Base-by-base conservation (phyloP, 2,329 filamentous ascomycete species). In the Cladophialophora immunda region DNA sequence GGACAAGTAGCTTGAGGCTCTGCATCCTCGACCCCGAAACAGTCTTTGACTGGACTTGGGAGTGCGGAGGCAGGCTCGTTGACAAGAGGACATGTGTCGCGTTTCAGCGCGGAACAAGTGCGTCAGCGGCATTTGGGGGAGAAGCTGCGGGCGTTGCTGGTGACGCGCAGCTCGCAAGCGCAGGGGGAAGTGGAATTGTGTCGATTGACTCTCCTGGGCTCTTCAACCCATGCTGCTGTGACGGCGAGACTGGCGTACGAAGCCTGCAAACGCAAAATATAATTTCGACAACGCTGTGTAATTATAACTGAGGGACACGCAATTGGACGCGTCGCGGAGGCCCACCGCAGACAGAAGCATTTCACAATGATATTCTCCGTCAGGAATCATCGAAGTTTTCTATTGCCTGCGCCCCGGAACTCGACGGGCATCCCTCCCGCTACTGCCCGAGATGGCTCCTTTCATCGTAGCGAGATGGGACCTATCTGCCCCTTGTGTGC, bases 81-180 rank as follows among this genome's bases (percentile, higher is more conserved):
- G 66, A 36, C 66, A 66, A 64, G 61, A 45, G 58, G 67, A 67
- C 59, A 68, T 50, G 67, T 64, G 69, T 69, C 67, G 69, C 69
- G 69, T 71, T 68, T 66, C 59, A 57, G 62, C 67, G 67, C 67
- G 69, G 62, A 69, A 50, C 58, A 47, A 53, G 36, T 71, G 69
- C 69, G 69, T 71, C 69, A 71, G 67, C 67, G 67, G 67, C 69
- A 71, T 71, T 64, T 64, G 67, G 50, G 61, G 58, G 30, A 55
- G 50, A 22, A 22, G 25, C 27, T 30, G 41, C 22, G n/a, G 45
- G 58, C 58, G 58, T 38, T 19, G 25, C 45, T 54, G 47, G 41
- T 19, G n/a, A 15, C 50, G 19, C 22, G 19, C 45, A 50, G 45
- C 45, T 50, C 25, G 50, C 32, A 55, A 32, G 30, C 41, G 36